A percentile compares a stretch with the other conserved stretches of the same genome.
Conservation (phyloP, 352 stramenopile species). For the Phytophthora colocasiae region DNA sequence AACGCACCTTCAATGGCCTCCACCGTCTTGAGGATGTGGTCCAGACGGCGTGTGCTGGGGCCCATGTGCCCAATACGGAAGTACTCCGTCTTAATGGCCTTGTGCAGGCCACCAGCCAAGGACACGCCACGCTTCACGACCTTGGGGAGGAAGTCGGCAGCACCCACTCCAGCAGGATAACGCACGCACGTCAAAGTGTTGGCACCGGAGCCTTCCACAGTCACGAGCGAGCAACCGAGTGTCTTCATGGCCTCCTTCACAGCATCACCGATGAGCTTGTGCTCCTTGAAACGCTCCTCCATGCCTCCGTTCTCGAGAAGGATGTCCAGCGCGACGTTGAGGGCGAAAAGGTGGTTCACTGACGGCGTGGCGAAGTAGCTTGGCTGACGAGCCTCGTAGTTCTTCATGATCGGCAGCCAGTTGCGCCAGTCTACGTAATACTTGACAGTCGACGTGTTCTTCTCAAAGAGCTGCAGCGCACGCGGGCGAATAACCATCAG, state of each 20-base stretch:
- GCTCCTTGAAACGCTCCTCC: constrained; percentile 79
- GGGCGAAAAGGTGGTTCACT: constrained; percentile 80
- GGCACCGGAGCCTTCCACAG: constrained; percentile 50
- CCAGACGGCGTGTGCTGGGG: constrained; percentile 72
- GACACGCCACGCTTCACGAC: constrained; percentile 75
- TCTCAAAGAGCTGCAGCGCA: constrained; percentile 71
- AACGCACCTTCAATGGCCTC: constrained; percentile 75
- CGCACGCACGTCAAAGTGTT: constrained; percentile 83
- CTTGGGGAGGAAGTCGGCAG: constrained; percentile 77
- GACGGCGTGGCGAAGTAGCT: constrained; percentile 84
- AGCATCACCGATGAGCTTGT: constrained; percentile 60
- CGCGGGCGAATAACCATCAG: constrained; percentile 72
- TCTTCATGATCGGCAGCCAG: constrained; percentile 88
- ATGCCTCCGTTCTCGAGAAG: constrained; percentile 79
- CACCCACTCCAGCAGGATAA: constrained; percentile 70
- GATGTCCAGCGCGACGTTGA: constrained; percentile 75
- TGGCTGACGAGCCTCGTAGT: constrained; percentile 77
- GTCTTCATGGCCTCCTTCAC: constrained; percentile 75
- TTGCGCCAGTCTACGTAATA: constrained; percentile 86
- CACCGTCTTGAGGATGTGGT: constrained; percentile 80
- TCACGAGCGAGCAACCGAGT: constrained; percentile 70
- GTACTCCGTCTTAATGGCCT: constrained; percentile 87
- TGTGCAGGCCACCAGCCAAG: constrained; percentile 76
- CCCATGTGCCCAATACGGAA: constrained; percentile 89
- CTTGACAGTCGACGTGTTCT: constrained; percentile 57